These are phyloP conservation scores for Salicornia ramosissima DNA, from an alignment of 148 eudicot species.

Conservation along the genomic window DNA sequence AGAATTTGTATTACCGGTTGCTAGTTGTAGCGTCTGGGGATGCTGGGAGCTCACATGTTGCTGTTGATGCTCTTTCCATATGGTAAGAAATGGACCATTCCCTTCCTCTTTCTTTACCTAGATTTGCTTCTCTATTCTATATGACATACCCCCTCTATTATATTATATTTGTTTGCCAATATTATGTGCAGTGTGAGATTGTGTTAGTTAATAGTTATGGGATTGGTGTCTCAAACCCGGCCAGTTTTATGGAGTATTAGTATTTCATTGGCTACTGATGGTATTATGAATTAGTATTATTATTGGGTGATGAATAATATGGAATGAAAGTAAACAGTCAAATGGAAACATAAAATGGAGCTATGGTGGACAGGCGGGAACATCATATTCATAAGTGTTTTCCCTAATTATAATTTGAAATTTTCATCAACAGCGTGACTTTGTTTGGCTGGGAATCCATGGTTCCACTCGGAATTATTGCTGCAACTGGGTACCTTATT, in stretches of 20 bases:
- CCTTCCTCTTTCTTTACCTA: not conserved
- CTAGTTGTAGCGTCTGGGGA: constrained; percentile 30
- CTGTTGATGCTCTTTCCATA: constrained; percentile 34
- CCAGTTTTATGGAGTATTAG: not conserved
- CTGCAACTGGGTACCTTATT: constrained; percentile 34
- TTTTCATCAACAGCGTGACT: constrained; percentile 23
- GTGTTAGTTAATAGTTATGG: not conserved
- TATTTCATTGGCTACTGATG: not conserved
- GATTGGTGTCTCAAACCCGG: too few species aligned
- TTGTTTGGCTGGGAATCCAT: constrained; percentile 36
- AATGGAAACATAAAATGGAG: not conserved
- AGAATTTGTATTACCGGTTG: constrained; percentile 31
- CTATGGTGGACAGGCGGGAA: not conserved
- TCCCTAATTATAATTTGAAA: not conserved
- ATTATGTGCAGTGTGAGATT: not conserved
- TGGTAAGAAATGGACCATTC: constrained; percentile 21
- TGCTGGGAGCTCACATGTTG: constrained; percentile 27
- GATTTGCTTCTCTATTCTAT: not conserved
- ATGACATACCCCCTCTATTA: not conserved
- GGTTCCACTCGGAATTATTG: constrained; percentile 32
- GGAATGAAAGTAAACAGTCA: not conserved
- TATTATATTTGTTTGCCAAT: not conserved
- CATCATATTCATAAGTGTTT: not conserved
- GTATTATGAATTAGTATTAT: too few species aligned
- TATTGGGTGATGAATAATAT: not conserved